Percentiles rank a stretch among this genome's conserved stretches.
These are phyloP conservation scores for Cystobasidiaceae sp. DNA, from an alignment of 1,284 basidiomycete genomes.

Conservation along the genomic window DNA sequence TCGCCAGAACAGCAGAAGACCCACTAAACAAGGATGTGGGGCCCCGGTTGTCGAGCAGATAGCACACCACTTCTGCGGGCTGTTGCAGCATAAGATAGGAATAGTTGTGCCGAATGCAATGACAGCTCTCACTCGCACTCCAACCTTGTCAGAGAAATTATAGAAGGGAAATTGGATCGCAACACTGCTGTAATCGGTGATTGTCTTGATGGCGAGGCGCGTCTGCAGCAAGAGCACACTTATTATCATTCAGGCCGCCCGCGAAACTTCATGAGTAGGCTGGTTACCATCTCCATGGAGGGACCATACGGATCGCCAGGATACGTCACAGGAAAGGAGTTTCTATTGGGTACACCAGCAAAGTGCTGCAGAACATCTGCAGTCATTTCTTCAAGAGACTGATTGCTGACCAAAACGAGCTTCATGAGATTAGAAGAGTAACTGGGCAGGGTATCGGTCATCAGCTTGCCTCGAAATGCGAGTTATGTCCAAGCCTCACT, in stretches of 20 bases:
- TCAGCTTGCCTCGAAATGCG: constrained; percentile 61
- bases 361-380: constrained; percentile 66
- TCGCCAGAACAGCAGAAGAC: background rate
- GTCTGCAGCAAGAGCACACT: constrained; percentile 46
- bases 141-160: constrained; percentile 70
- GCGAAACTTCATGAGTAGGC: background rate
- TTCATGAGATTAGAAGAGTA: constrained; percentile 95
- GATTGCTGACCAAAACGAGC: constrained; percentile 78
- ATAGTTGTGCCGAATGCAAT: constrained; percentile 60
- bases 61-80: constrained; percentile 72
- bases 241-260: background rate
- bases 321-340: constrained; percentile 13
- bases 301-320: background rate
- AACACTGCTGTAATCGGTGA: constrained; percentile 80
- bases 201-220: constrained; percentile 71
- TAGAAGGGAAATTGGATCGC: constrained; percentile 67
- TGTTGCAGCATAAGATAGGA: too few species aligned
- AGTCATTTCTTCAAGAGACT: constrained; percentile 66
- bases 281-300: constrained; percentile 42
- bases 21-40: constrained; percentile 67
- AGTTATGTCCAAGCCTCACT: constrained; percentile 67
- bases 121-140: constrained; percentile 8
- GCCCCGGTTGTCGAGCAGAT: constrained; percentile 93
- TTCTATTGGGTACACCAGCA: constrained; percentile 70
- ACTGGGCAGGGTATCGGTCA: constrained; percentile 14